Conservation (phyloP, 148 eudicot species). For the Talinum fruticosum region DNA sequence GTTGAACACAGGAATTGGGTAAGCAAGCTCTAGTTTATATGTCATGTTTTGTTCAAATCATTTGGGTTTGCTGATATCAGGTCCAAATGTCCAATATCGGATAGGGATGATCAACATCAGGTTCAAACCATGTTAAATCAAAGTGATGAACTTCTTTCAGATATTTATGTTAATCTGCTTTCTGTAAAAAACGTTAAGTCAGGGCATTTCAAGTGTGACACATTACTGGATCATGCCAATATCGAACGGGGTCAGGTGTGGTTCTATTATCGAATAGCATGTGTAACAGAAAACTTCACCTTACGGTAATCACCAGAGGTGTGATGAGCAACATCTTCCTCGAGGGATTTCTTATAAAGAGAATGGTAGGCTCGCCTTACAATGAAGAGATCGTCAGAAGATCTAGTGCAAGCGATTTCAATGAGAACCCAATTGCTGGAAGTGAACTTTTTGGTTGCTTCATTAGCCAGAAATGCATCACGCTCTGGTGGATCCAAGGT, state of each 20-base stretch:
- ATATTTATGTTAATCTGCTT: too few species aligned
- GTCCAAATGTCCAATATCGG: background rate
- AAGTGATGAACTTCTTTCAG: too few species aligned
- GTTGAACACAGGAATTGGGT: too few species aligned
- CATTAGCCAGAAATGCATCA: slow-evolving; percentile 73
- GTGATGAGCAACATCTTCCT: slow-evolving; percentile 85
- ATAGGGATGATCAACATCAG: background rate
- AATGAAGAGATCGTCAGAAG: slow-evolving; percentile 54
- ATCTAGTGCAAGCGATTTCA: slow-evolving; percentile 78
- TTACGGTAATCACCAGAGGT: slow-evolving; percentile 76
- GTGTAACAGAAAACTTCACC: slow-evolving; percentile 33
- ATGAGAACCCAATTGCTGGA: slow-evolving; percentile 69
- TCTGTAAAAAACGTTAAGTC: too few species aligned
- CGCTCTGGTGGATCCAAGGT: slow-evolving; percentile 71
- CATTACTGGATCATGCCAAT: too few species aligned
- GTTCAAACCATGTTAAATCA: background rate
- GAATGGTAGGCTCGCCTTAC: slow-evolving; percentile 72
- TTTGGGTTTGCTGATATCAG: background rate
- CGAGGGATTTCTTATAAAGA: slow-evolving; percentile 66
- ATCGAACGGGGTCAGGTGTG: too few species aligned
- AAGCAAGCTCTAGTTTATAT: too few species aligned
- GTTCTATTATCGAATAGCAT: too few species aligned
- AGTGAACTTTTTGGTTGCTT: slow-evolving; percentile 71
- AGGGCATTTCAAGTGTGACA: too few species aligned
- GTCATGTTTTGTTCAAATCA: too few species aligned